Evolutionary conservation across 768 basidiomycete species (phyloP).

Genomic region (Phlebiopsis gigantea): DNA sequence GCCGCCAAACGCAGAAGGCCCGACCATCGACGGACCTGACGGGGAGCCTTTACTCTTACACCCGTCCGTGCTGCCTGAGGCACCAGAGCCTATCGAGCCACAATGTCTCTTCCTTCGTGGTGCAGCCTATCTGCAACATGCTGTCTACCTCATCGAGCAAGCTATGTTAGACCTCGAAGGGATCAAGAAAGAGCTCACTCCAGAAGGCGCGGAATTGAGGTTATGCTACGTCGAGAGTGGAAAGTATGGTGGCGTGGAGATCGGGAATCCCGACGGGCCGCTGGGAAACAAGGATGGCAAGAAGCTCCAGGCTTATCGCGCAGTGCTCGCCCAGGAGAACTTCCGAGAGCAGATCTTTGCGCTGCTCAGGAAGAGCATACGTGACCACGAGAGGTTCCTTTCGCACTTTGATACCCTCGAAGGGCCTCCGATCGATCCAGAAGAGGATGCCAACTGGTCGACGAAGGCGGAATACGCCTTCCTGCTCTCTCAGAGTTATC

Average conservation of each 20-base stretch:
- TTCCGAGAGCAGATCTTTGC: conserved; percentile 58
- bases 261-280: conserved; percentile 77
- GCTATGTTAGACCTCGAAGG: conserved; percentile 69
- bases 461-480: conserved; percentile 63
- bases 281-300: conserved; percentile 51
- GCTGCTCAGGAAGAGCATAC: conserved; percentile 67
- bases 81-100: conserved; percentile 83
- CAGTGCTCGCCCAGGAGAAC: conserved; percentile 44
- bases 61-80: conserved; percentile 68
- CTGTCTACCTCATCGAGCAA: conserved; percentile 67
- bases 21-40: conserved; percentile 40
- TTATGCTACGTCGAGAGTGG: conserved; percentile 73
- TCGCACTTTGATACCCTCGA: conserved; percentile 78
- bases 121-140: conserved; percentile 78
- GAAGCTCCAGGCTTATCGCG: conserved; percentile 63
- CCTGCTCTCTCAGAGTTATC: conserved; percentile 58
- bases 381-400: conserved; percentile 83
- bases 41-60: conserved; percentile 53
- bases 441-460: conserved; percentile 35
- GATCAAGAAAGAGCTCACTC: conserved; percentile 48
- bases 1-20: conserved; percentile 28
- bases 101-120: conserved; percentile 82
- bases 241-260: conserved; percentile 78
- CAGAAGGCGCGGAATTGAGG: conserved; percentile 71
- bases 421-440: conserved; percentile 24